Evolutionary conservation across 495 filamentous ascomycete genomes (phyloP), one percentile per base, ranked within the genome.

Genomic region (Niebla homalea): DNA sequence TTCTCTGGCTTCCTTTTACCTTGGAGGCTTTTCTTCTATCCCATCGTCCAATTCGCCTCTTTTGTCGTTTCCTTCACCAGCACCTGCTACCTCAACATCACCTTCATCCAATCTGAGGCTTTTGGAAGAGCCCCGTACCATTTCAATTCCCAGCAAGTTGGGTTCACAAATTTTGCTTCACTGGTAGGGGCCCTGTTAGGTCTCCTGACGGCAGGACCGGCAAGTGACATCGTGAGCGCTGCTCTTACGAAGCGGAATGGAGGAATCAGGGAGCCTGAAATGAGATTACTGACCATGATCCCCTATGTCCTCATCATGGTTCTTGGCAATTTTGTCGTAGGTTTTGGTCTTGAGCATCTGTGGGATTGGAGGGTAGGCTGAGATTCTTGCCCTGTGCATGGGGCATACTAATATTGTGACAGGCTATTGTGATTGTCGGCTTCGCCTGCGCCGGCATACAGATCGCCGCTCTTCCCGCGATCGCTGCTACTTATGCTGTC

Each of bases 151-250:
- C 54, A 67, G 45, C 43, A 62, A 14, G 72, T 78, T 19, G 76
- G 66, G 43, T 63, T 63, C 36, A 41, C 63, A 12, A 71, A 62
- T 26, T 60, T 72, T 19, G 68, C 68, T 0, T 66, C 71, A 23
- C 57, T 70, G 11, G 55, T 71, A 35, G 75, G 75, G 23, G 70
- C 61, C 15, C 43, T 71, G 23, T 60, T 77, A 36, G 76, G 75
- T 15, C 64, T 79, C 20, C 57, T 59, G 3, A 75, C 73, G 16
- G 73, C 72, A 2, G 77, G 77, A 1, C 74, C 76, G 8, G 64
- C 77, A 1, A 71, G 66, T 10, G 79, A 82, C 56, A 72, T 67
- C 56, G 62, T 83, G 15, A 71, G 73, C 5, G 78, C 72, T 45
- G 62, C 66, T 20, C 62, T 70, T 2, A 83, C 70, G 4, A 65